Evolutionary conservation across 805 yeast species (phyloP).

Genomic region (Danielia oregonensis): DNA sequence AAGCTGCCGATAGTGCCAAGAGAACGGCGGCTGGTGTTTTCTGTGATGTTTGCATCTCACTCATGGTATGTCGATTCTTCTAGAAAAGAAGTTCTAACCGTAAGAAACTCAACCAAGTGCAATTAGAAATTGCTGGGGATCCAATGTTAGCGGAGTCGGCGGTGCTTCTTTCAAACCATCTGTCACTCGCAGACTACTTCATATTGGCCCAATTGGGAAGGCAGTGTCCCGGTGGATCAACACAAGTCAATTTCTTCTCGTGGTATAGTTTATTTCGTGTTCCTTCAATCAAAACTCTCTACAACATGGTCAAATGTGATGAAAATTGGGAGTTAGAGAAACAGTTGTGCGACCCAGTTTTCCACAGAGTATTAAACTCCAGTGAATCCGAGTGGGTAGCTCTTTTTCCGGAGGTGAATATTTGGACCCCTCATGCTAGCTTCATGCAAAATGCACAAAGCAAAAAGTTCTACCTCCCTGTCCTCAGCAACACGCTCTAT

Average conservation of each 20-base stretch:
- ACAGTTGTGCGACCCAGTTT: slow-evolving; percentile 30
- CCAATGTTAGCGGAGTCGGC: slow-evolving; percentile 32
- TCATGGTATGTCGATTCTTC: too few relatives aligned
- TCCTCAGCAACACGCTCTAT: slow-evolving; percentile 58
- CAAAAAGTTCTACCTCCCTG: slow-evolving; percentile 57
- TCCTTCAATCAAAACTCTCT: slow-evolving; percentile 49
- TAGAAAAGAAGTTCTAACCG: too few relatives aligned
- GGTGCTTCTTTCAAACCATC: slow-evolving; percentile 55
- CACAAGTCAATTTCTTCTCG: slow-evolving; percentile 52
- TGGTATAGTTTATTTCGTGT: slow-evolving; percentile 68
- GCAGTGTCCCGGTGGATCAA: slow-evolving; percentile 10
- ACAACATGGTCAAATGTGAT: slow-evolving; percentile 51
- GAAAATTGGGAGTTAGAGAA: slow-evolving; percentile 65
- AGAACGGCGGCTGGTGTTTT: too few relatives aligned
- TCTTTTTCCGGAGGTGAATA: slow-evolving; percentile 83
- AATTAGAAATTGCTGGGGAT: slow-evolving; percentile 43
- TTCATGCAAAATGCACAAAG: slow-evolving; percentile 52
- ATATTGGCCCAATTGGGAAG: slow-evolving; percentile 42
- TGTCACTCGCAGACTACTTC: slow-evolving; percentile 63
- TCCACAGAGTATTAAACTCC: slow-evolving; percentile 32
- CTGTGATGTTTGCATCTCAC: too few relatives aligned
- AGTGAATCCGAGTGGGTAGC: slow-evolving; percentile 58
- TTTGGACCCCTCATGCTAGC: slow-evolving; percentile 48
- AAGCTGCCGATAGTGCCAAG: too few relatives aligned
- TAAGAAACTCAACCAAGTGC: slow-evolving; percentile 20